phyloP scores from a whole-genome alignment of 805 yeast genomes.

The Hanseniaspora taiwanica region DNA sequence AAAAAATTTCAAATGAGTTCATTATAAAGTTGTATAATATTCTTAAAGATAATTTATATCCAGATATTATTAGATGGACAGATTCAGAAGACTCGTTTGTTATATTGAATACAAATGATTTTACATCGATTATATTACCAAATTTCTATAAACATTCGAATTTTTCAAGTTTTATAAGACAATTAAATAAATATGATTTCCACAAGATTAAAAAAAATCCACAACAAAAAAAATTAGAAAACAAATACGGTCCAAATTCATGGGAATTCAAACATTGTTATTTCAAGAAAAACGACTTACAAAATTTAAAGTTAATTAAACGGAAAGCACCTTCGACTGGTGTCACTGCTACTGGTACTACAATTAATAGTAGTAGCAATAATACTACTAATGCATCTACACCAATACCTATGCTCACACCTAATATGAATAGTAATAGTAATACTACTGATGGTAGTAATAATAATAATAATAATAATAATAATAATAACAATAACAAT shows the following conservation, averaged over 20 bases:
- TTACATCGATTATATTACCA: constrained; percentile 79
- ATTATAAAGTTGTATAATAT: constrained; percentile 70
- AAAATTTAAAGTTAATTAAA: constrained; percentile 76
- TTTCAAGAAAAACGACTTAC: constrained; percentile 61
- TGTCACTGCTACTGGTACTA: constrained; percentile 20
- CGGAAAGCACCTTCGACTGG: constrained; percentile 59
- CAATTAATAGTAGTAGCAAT: neutral
- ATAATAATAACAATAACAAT: neutral
- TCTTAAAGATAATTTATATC: constrained; percentile 71
- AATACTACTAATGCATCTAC: neutral
- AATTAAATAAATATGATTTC: constrained; percentile 91
- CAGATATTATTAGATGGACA: constrained; percentile 70
- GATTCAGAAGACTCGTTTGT: constrained; percentile 75
- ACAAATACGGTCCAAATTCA: constrained; percentile 59
- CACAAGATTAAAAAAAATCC: constrained; percentile 77
- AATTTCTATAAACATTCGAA: constrained; percentile 89
- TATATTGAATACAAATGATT: constrained; percentile 79
- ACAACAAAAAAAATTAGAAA: constrained; percentile 45
- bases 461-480: neutral
- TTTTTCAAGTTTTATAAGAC: constrained; percentile 90
- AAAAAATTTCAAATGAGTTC: constrained; percentile 56
- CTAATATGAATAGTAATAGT: neutral
- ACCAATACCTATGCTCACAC: neutral
- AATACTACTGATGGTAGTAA: neutral
- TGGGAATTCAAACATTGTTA: constrained; percentile 96